phyloP scores from a whole-genome alignment of 257 asterid genomes.

The Primulina eburnea region DNA sequence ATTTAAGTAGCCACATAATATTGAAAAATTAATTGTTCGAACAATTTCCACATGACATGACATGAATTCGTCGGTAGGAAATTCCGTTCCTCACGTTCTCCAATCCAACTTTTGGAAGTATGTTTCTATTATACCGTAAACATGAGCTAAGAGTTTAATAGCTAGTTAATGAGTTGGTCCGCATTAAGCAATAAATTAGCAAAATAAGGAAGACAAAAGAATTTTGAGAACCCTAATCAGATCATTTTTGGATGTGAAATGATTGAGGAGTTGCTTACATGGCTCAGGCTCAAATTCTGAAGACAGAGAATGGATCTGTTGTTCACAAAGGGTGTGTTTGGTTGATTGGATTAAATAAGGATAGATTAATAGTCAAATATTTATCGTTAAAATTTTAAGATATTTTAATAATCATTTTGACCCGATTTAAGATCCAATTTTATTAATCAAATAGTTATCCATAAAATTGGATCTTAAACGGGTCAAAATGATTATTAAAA shows the following conservation, averaged over 20 bases:
- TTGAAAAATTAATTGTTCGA: neutral
- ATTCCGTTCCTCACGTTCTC: neutral
- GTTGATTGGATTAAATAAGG: no score
- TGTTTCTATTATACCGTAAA: neutral
- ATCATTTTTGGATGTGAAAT: neutral
- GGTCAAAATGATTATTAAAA: no score
- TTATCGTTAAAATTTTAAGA: no score
- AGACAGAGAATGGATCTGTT: slow-evolving; percentile 15
- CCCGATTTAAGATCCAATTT: no score
- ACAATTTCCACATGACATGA: neutral
- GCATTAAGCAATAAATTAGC: neutral
- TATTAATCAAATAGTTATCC: no score
- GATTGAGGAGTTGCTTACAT: neutral
- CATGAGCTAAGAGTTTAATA: neutral
- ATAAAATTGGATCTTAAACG: no score
- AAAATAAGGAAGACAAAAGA: slow-evolving; percentile 3
- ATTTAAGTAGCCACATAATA: neutral
- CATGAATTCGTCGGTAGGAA: neutral
- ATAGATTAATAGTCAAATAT: no score
- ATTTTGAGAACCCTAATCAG: slow-evolving; percentile 15
- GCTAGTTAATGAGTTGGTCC: neutral
- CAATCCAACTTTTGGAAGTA: neutral
- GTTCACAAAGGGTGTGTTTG: no score
- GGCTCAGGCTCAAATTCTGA: neutral
- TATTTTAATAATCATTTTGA: no score